Evolutionary conservation across 2,329 filamentous ascomycete species (phyloP).

Genomic region (Cercospora janseana): DNA sequence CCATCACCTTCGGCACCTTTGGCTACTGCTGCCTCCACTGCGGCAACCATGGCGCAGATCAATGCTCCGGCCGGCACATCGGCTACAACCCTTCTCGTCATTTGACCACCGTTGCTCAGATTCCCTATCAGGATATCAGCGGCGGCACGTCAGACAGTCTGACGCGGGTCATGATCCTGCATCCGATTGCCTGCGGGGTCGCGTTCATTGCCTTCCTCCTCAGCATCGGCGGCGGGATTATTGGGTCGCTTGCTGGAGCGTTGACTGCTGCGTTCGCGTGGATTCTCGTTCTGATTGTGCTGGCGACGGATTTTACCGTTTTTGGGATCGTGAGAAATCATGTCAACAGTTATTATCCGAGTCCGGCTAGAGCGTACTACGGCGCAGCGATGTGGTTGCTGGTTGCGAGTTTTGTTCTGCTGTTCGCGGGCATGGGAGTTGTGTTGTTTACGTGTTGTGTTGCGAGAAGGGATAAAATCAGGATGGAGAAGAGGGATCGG

Average conservation of each 20-base stretch:
- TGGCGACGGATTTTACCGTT: constrained; percentile 58
- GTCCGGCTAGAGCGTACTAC: constrained; percentile 50
- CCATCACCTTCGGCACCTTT: constrained; percentile 59
- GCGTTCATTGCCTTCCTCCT: constrained; percentile 60
- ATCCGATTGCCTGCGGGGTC: constrained; percentile 59
- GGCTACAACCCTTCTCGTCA: constrained; percentile 57
- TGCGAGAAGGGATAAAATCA: constrained; percentile 28
- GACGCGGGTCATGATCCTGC: constrained; percentile 56
- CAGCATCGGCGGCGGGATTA: constrained; percentile 52
- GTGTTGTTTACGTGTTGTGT: constrained; percentile 54
- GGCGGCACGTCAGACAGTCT: constrained; percentile 39
- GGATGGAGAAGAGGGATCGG: constrained; percentile 3
- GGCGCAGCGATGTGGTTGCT: constrained; percentile 59
- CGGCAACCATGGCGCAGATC: constrained; percentile 35
- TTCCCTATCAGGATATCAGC: constrained; percentile 46
- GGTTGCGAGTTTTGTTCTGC: constrained; percentile 55
- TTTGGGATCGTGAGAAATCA: constrained; percentile 55
- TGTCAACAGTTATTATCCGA: constrained; percentile 48
- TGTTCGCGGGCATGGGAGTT: constrained; percentile 56
- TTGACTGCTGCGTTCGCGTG: constrained; percentile 53
- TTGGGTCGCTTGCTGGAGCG: constrained; percentile 54
- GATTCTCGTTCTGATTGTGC: constrained; percentile 49
- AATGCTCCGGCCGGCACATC: constrained; percentile 51
- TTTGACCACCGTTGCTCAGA: constrained; percentile 43
- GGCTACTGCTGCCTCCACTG: constrained; percentile 53